Evolutionary conservation across 2,329 filamentous ascomycete genomes (phyloP).

Genomic region (Ceratocystis smalleyi): DNA sequence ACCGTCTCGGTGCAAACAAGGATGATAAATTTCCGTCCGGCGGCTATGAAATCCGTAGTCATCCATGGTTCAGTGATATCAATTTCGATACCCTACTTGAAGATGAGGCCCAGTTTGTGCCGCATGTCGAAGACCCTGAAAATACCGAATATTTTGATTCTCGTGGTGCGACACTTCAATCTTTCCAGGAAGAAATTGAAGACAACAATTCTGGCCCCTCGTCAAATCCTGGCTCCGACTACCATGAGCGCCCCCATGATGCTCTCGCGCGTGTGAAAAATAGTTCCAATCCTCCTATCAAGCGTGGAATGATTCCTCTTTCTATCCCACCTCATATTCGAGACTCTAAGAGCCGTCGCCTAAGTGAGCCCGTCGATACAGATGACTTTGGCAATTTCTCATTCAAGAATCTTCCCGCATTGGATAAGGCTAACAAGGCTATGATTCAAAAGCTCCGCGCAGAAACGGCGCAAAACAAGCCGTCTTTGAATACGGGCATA

Average conservation of each 20-base stretch:
- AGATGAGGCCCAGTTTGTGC: slow-evolving; percentile 90
- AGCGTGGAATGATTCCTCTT: slow-evolving; percentile 82
- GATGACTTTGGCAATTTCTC: slow-evolving; percentile 95
- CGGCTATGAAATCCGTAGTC: slow-evolving; percentile 77
- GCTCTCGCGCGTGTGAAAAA: slow-evolving; percentile 79
- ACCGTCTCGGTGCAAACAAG: slow-evolving; percentile 71
- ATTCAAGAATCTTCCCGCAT: slow-evolving; percentile 90
- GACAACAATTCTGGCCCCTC: slow-evolving; percentile 67
- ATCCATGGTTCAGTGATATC: slow-evolving; percentile 74
- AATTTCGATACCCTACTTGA: slow-evolving; percentile 87
- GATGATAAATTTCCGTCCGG: slow-evolving; percentile 70
- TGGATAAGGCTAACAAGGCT: slow-evolving; percentile 97
- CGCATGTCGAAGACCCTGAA: slow-evolving; percentile 80
- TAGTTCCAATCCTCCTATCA: slow-evolving; percentile 40
- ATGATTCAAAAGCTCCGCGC: slow-evolving; percentile 91
- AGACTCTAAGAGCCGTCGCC: slow-evolving; percentile 68
- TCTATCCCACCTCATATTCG: slow-evolving; percentile 94
- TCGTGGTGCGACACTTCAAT: slow-evolving; percentile 77
- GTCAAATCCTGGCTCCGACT: slow-evolving; percentile 51
- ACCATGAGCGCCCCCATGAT: slow-evolving; percentile 81
- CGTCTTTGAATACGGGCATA: slow-evolving; percentile 31
- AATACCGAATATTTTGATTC: slow-evolving; percentile 97
- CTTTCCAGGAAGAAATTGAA: slow-evolving; percentile 87
- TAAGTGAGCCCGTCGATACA: slow-evolving; percentile 75
- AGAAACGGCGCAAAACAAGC: slow-evolving; percentile 62